A percentile compares a stretch with the other conserved stretches of the same genome.
phyloP scores from a whole-genome alignment of 140 eudicot species.

The Stevia rebaudiana region DNA sequence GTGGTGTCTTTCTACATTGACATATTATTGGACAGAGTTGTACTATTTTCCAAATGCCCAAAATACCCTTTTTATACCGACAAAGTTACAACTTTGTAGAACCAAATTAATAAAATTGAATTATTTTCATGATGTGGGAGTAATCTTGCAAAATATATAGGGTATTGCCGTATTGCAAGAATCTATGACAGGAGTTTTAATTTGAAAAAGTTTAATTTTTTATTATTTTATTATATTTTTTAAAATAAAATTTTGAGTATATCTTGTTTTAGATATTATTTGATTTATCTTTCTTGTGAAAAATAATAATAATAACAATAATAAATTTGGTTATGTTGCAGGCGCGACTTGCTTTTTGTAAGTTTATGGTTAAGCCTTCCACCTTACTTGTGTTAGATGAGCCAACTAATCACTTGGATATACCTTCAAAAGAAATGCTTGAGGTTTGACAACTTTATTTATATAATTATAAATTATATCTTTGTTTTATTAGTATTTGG shows the following conservation, averaged over 20 bases:
- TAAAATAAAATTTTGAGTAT: background rate
- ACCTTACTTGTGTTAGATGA: constrained; percentile 85
- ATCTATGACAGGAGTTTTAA: background rate
- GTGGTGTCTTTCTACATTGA: background rate
- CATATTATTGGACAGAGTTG: background rate
- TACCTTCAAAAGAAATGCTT: constrained; percentile 98
- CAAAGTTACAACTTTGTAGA: background rate
- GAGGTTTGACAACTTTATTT: constrained; percentile 48
- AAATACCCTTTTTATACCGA: background rate
- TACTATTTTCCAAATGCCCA: background rate
- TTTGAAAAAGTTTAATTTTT: background rate
- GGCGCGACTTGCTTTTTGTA: constrained; percentile 98
- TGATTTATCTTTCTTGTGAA: constrained; percentile 5
- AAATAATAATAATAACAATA: no score
- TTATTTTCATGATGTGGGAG: background rate
- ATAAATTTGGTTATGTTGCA: constrained; percentile 22
- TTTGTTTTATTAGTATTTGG: background rate
- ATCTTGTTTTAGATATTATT: background rate
- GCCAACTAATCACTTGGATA: constrained; percentile 97
- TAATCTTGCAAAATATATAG: background rate
- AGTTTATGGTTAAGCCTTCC: constrained; percentile 96
- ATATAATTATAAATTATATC: no score
- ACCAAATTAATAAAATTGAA: background rate
- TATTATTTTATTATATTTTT: background rate
- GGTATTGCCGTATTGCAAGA: background rate